Evolutionary conservation across 2,329 filamentous ascomycete genomes (phyloP), one percentile per base, ranked within the genome.

Genomic region (Penicillium sp.): DNA sequence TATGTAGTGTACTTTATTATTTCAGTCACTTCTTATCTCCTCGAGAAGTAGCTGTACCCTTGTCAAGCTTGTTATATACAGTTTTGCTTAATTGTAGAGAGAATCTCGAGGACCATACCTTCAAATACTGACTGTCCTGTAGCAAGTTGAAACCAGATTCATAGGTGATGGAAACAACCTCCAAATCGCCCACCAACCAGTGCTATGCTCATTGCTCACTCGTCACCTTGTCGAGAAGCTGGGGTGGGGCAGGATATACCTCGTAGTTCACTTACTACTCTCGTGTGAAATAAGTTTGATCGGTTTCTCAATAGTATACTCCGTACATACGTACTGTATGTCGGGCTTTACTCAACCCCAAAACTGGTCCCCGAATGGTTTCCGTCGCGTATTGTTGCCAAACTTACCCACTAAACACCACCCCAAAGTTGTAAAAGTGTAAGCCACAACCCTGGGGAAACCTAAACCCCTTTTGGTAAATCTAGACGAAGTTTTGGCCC

Each of bases 391-490:
- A 53, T 30, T 33, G 33, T 26, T 22, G 19, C 51, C 51, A 53
- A 53, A 7, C 12, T 37, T 37, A 49, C 33, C 51, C 13, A 53
- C 50, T 38, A n/a, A 8, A 3, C 3, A 22, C 26, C 17, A 10
- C 24, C 8, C 30, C 10, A 33, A 30, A 33, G 30, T 6, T 13
- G 35, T 37, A 15, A 17, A 37, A 10, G 35, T 33, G 24, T 22
- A 30, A 47, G 53, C 38, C 53, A 33, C 38, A 55, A n/a, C 42
- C 42, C 30, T 12, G 38, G 49, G 37, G 28, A 26, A 38, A 17
- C 30, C 60, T 62, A 62, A 53, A 19, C 60, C 33, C 3, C 10
- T 47, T 62, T 12, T 3, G 45, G 62, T 57, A 65, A 62, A 58
- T 54, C 33, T 62, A 65, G 40, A 62, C 62, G 62, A 65, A 42